A percentile compares a stretch with the other conserved stretches of the same genome.
phyloP scores from a whole-genome alignment of 371 early-diverging fungal genomes.

The Coemansia sp. region DNA sequence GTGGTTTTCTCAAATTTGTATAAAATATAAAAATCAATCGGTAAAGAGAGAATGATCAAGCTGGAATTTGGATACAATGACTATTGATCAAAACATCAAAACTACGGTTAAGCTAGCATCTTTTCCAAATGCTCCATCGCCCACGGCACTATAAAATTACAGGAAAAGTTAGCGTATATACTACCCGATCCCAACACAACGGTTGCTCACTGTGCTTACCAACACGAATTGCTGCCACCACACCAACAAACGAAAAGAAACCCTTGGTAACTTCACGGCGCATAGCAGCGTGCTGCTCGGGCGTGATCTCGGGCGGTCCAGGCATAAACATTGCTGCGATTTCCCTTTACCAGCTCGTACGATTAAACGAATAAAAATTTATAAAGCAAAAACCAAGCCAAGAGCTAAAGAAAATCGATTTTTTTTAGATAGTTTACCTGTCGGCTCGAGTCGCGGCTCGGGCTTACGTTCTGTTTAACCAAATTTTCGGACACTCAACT shows the following conservation, averaged over 20 bases:
- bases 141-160: conserved; percentile 41
- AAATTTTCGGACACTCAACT: background rate
- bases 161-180: background rate
- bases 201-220: conserved; percentile 18
- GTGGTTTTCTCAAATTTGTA: no score
- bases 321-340: conserved; percentile 47
- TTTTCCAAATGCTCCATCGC: conserved; percentile 49
- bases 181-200: background rate
- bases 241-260: conserved; percentile 38
- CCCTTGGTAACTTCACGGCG: conserved; percentile 45
- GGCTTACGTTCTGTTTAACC: background rate
- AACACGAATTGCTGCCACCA: conserved; percentile 42
- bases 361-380: background rate
- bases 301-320: conserved; percentile 45
- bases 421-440: background rate
- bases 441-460: conserved; percentile 9
- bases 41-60: no score
- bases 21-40: no score
- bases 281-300: conserved; percentile 49
- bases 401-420: background rate
- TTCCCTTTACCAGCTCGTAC: no score
- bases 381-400: background rate
- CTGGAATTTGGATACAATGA: no score
- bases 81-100: background rate
- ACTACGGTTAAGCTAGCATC: conserved; percentile 18